phyloP scores from a whole-genome alignment of 1,139 yeast genomes.

The Candida smagusa region DNA sequence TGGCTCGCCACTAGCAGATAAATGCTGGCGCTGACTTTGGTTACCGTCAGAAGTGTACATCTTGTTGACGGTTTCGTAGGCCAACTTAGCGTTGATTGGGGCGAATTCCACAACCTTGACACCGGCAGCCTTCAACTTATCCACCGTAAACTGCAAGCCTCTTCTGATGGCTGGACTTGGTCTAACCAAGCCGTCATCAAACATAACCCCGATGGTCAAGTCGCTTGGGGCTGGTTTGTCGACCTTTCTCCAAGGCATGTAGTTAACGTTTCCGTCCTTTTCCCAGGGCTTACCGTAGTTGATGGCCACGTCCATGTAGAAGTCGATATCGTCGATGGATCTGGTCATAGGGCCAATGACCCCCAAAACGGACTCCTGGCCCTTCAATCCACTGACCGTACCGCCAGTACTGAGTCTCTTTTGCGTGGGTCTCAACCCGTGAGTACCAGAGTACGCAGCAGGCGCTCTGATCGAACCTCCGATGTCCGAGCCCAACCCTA shows the following conservation, averaged over 20 bases:
- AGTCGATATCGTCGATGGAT: conserved; percentile 60
- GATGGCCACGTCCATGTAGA: conserved; percentile 55
- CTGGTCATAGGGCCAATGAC: conserved; percentile 65
- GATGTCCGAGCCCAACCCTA: conserved; percentile 75
- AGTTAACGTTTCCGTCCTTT: conserved; percentile 52
- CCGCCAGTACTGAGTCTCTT: conserved; percentile 55
- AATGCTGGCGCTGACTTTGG: conserved; percentile 45
- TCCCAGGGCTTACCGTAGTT: conserved; percentile 71
- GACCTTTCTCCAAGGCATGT: conserved; percentile 62
- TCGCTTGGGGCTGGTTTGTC: conserved; percentile 25
- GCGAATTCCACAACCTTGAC: conserved; percentile 33
- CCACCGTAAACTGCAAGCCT: conserved; percentile 18
- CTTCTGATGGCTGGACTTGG: conserved; percentile 55
- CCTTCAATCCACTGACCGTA: conserved; percentile 52
- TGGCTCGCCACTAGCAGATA: conserved; percentile 67
- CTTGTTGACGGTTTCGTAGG: conserved; percentile 48
- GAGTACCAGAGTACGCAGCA: conserved; percentile 66
- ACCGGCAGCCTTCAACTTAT: conserved; percentile 17
- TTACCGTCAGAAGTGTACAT: conserved; percentile 63
- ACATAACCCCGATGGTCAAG: conserved; percentile 37
- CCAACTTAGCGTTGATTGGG: conserved; percentile 49
- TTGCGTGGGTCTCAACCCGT: conserved; percentile 68
- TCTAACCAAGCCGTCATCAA: conserved; percentile 38
- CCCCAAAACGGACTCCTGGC: conserved; percentile 57
- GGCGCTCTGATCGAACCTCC: conserved; percentile 80